phyloP scores from a whole-genome alignment of 2,329 filamentous ascomycete species.

The Aspergillus sp. region DNA sequence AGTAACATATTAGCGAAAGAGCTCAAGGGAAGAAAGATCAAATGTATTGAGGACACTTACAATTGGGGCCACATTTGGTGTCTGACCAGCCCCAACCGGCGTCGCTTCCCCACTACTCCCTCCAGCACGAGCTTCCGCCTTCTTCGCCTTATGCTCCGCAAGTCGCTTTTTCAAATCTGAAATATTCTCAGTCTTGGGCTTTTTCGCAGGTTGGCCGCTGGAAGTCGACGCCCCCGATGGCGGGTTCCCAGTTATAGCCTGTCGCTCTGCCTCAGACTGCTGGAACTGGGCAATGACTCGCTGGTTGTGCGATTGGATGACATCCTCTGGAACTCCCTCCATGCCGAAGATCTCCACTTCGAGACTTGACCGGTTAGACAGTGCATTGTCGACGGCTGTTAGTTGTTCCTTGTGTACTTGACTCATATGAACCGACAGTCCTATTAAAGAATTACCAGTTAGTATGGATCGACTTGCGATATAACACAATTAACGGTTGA shows the following conservation, averaged over 20 bases:
- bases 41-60: constrained; percentile 47
- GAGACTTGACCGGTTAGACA: constrained; percentile 79
- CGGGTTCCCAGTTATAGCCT: constrained; percentile 80
- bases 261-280: constrained; percentile 78
- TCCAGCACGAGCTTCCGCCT: constrained; percentile 59
- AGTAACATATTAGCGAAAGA: constrained; percentile 5
- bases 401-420: constrained; percentile 97
- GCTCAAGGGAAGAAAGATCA: too few relatives aligned
- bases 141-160: constrained; percentile 71
- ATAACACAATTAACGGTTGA: not conserved
- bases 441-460: constrained; percentile 45
- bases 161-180: constrained; percentile 79
- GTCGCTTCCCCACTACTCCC: constrained; percentile 59
- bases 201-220: constrained; percentile 54
- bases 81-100: constrained; percentile 49
- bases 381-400: constrained; percentile 83
- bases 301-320: constrained; percentile 79
- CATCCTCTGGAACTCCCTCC: constrained; percentile 90
- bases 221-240: constrained; percentile 58
- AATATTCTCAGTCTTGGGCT: constrained; percentile 69
- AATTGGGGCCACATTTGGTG: constrained; percentile 54
- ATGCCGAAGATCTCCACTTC: constrained; percentile 98
- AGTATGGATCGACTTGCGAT: not conserved
- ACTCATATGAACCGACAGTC: constrained; percentile 94
- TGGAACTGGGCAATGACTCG: constrained; percentile 84